Evolutionary conservation across 140 eudicot species (phyloP).

Genomic region (Senecio squalidus): DNA sequence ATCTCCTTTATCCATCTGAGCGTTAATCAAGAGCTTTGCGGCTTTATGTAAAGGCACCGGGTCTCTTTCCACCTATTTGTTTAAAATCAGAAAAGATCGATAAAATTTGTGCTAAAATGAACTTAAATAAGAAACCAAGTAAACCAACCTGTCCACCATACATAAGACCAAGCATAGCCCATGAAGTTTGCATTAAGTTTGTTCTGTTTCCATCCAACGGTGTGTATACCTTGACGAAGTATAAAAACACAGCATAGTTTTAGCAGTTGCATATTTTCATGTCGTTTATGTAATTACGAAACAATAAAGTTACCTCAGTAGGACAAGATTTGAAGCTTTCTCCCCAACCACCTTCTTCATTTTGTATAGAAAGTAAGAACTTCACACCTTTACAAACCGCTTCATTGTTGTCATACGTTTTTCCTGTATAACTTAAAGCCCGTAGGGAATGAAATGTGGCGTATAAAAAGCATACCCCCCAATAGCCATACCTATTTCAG

Average conservation of each 20-base stretch:
- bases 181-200: constrained; percentile 42
- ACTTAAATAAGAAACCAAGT: background rate
- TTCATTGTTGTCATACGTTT: constrained; percentile 18
- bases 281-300: too few species aligned
- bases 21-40: constrained; percentile 28
- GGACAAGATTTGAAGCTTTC: constrained; percentile 32
- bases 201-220: constrained; percentile 26
- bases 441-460: constrained; percentile 27
- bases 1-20: too few species aligned
- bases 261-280: too few species aligned
- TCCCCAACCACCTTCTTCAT: constrained; percentile 39
- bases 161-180: constrained; percentile 68
- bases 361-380: constrained; percentile 23
- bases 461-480: constrained; percentile 36
- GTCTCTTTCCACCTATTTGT: constrained; percentile 23
- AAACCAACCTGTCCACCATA: constrained; percentile 43
- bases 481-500: constrained; percentile 31
- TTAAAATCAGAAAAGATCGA: background rate
- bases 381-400: constrained; percentile 23
- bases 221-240: constrained; percentile 22
- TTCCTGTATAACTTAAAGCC: constrained; percentile 20
- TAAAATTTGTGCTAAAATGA: background rate
- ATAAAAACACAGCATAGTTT: too few species aligned
- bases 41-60: constrained; percentile 20
- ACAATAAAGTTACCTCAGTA: too few species aligned